These are phyloP conservation scores for Detonula confervacea DNA, from an alignment of 352 stramenopile species.

Conservation along the genomic window DNA sequence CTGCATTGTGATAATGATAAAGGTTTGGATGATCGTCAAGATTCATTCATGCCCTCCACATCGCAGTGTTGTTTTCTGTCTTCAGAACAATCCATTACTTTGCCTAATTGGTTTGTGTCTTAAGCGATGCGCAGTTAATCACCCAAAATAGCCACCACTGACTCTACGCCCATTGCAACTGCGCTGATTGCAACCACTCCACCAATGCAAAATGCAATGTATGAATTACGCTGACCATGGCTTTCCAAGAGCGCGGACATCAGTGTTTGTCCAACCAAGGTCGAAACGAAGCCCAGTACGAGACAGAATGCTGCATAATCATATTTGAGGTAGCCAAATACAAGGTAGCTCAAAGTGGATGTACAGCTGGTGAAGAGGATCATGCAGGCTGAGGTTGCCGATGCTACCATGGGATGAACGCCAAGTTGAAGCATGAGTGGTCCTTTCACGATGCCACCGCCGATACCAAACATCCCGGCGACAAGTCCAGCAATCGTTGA, in stretches of 20 bases:
- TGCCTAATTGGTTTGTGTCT: no score
- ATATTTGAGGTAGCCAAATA: no score
- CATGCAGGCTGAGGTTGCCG: constrained; percentile 91
- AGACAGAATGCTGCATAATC: no score
- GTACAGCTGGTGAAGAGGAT: constrained; percentile 90
- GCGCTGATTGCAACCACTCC: constrained; percentile 82
- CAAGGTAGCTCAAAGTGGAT: no score
- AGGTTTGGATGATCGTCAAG: no score
- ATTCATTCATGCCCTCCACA: no score
- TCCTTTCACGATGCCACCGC: constrained; percentile 91
- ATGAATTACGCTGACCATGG: constrained; percentile 70
- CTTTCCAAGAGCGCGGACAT: constrained; percentile 27
- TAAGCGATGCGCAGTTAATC: no score
- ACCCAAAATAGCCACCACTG: constrained; percentile 10
- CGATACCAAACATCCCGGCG: constrained; percentile 86
- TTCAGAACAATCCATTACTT: no score
- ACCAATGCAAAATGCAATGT: constrained; percentile 86
- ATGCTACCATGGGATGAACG: constrained; percentile 88
- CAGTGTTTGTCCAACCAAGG: no score
- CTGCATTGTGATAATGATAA: no score
- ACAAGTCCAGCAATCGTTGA: constrained; percentile 66
- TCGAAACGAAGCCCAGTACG: no score
- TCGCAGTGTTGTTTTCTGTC: no score
- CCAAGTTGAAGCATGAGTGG: constrained; percentile 91
- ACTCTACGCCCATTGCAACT: constrained; percentile 86